Conservation (phyloP, 495 filamentous ascomycete genomes). For the Mytilinidion resinicola region DNA sequence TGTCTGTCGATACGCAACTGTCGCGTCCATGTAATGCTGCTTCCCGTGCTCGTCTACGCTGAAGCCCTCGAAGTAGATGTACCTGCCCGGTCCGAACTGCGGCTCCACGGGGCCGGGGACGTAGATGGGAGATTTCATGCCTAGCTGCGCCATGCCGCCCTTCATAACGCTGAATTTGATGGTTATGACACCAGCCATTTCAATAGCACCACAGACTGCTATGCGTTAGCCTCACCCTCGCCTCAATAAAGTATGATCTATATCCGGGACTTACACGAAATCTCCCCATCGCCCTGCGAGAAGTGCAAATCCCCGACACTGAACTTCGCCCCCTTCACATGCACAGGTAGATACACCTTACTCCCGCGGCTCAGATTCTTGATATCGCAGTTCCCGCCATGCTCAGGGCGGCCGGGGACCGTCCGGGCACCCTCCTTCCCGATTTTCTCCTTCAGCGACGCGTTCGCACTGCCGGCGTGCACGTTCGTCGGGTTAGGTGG, state of each 20-base stretch:
- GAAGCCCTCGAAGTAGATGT: conserved; percentile 93
- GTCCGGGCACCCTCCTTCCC: conserved; percentile 83
- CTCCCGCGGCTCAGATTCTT: conserved; percentile 83
- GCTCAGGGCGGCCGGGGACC: conserved; percentile 69
- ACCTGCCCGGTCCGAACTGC: conserved; percentile 77
- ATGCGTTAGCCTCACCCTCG: background rate
- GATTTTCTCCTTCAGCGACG: conserved; percentile 62
- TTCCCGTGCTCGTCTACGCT: conserved; percentile 85
- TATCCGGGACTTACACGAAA: conserved; percentile 48
- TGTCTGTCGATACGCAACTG: conserved; percentile 86
- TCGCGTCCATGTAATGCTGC: conserved; percentile 90
- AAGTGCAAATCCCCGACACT: conserved; percentile 90
- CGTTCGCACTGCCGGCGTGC: conserved; percentile 63
- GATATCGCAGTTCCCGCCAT: conserved; percentile 65
- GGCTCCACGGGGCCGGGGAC: conserved; percentile 88
- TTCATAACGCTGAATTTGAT: conserved; percentile 88
- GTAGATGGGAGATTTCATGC: conserved; percentile 83
- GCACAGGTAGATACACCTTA: conserved; percentile 84
- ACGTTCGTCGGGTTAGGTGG: conserved; percentile 65
- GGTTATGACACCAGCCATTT: conserved; percentile 92
- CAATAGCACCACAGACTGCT: conserved; percentile 80
- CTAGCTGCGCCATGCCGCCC: conserved; percentile 67
- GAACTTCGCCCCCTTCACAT: conserved; percentile 84
- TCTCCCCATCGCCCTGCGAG: conserved; percentile 87
- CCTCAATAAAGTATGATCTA: background rate